A percentile compares a stretch with the other conserved stretches of the same genome.
These are phyloP conservation scores for Fusarium sp. DNA, from an alignment of 2,329 filamentous ascomycete genomes.

Conservation along the genomic window DNA sequence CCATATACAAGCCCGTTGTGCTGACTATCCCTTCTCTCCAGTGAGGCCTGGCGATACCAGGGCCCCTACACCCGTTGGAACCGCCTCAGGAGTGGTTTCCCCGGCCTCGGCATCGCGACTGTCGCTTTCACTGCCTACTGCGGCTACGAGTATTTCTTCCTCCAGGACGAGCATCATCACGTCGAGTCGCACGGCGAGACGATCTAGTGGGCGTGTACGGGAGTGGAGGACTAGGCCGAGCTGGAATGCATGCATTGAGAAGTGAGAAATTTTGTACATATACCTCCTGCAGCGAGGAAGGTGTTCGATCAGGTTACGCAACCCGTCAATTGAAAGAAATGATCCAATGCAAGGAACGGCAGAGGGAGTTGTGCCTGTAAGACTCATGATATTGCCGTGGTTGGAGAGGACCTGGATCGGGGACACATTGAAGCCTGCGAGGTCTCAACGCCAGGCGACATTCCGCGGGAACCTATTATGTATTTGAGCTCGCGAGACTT, in stretches of 20 bases:
- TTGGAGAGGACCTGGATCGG: background rate
- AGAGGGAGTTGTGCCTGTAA: background rate
- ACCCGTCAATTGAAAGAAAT: conserved; percentile 42
- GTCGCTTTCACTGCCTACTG: conserved; percentile 94
- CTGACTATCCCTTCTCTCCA: conserved; percentile 57
- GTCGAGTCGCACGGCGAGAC: conserved; percentile 68
- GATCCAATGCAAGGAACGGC: conserved; percentile 1
- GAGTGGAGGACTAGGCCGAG: conserved; percentile 25
- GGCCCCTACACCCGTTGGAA: conserved; percentile 91
- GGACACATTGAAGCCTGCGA: background rate
- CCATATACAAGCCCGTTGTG: background rate
- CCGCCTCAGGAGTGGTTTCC: conserved; percentile 88
- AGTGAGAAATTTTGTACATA: conserved; percentile 47
- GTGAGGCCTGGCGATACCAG: conserved; percentile 95
- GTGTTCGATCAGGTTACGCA: conserved; percentile 40
- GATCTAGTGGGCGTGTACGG: conserved; percentile 55
- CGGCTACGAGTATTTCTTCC: conserved; percentile 88
- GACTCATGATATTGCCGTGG: background rate
- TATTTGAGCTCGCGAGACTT: background rate
- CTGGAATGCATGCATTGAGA: conserved; percentile 28
- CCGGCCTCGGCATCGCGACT: conserved; percentile 91
- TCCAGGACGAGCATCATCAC: conserved; percentile 78
- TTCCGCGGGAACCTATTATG: too few species aligned
- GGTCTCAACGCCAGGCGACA: background rate
- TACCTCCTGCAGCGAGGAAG: conserved; percentile 38